Evolutionary conservation across 2,329 filamentous ascomycete species (phyloP), one percentile per base, ranked within the genome.

Genomic region (Sclerotinia spermophila): DNA sequence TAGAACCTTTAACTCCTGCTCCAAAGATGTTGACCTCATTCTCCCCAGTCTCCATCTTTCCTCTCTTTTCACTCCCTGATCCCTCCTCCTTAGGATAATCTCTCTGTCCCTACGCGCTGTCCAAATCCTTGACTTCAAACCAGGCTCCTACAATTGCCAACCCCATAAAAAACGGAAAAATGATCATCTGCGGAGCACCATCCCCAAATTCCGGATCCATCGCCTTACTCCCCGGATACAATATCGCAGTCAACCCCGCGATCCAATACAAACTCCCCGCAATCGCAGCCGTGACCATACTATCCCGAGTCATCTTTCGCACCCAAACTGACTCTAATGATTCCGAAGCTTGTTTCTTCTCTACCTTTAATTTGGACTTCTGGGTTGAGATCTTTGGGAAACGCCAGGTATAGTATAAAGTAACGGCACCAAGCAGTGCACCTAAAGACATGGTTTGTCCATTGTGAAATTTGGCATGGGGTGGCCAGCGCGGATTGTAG

Each of bases 391-490:
- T 21, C 30, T 13, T 38, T 0, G 64, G 67, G 11, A 74, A 74
- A 33, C 77, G 74, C 71, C 75, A 81, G 7, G 78, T 74, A 67
- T 80, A 82, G 73, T 81, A 84, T 0, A 82, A 70, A 13, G 79
- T 81, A 1, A 78, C 69, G 7, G 80, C 67, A n/a, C 81, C 80
- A 15, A 84, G 79, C 17, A 79, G 70, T 0, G 83, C 73, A 0
- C 83, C 83, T 64, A 83, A 80, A 2, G 80, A 80, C 83, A 86
- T 85, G 13, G 84, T 86, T 75, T 86, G 84, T 7, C 82, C 83
- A 73, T 85, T 85, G 78, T 86, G 84, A 78, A 85, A 86, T 70
- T 81, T 81, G 8, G 83, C 84, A 75, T 86, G 84, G 0, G 83
- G 83, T 2, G 83, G 81, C 84, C 84, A 86, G 67, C 76, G 75